A percentile compares a stretch with the other conserved stretches of the same genome.
Conservation (phyloP, 345 rosid species). For the Arabis alpina region DNA sequence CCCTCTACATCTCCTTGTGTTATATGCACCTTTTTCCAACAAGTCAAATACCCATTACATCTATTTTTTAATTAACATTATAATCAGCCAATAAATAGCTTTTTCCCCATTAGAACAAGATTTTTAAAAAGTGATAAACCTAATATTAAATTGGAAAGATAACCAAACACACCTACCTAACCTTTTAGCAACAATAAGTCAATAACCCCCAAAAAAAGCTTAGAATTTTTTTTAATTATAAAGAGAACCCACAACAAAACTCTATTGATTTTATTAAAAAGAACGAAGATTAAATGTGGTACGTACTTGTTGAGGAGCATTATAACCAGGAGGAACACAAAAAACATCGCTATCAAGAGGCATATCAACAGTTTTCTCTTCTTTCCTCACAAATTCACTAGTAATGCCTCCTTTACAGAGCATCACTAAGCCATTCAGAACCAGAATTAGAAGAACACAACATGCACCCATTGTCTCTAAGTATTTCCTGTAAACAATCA, state of each 20-base stretch:
- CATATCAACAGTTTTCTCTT: conserved; percentile 63
- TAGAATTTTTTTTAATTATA: not conserved
- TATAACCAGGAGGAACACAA: conserved; percentile 65
- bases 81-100: not conserved
- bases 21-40: conserved; percentile 59
- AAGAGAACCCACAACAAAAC: not conserved
- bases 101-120: not conserved
- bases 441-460: conserved; percentile 36
- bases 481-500: too few species aligned
- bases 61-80: too few species aligned
- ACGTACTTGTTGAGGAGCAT: conserved; percentile 90
- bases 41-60: conserved; percentile 3
- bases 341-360: conserved; percentile 82
- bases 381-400: conserved; percentile 59
- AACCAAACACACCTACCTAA: not conserved
- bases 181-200: too few species aligned
- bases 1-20: conserved; percentile 87
- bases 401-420: conserved; percentile 70
- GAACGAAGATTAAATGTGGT: not conserved
- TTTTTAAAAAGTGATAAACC: not conserved
- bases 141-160: not conserved
- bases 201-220: not conserved
- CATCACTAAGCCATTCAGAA: conserved; percentile 44
- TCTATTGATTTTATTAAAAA: not conserved
- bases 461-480: conserved; percentile 18